Evolutionary conservation across 2,329 filamentous ascomycete species (phyloP).

Genomic region (Aureobasidium pullulans): DNA sequence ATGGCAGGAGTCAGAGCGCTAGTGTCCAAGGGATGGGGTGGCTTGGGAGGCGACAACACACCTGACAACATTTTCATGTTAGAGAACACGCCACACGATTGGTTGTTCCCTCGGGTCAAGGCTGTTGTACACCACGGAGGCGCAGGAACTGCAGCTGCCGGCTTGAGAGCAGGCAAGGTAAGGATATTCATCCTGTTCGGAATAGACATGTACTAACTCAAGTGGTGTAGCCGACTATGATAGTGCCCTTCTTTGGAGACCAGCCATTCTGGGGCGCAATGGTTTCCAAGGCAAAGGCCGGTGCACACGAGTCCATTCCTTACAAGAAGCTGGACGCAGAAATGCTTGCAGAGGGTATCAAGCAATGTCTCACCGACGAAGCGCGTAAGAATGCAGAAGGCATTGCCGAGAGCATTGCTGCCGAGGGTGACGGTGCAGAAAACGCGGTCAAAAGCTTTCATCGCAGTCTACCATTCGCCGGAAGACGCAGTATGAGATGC

Average conservation of each 20-base stretch:
- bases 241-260: slow-evolving; percentile 74
- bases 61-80: slow-evolving; percentile 64
- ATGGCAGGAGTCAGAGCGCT: slow-evolving; percentile 61
- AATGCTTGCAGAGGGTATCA: slow-evolving; percentile 62
- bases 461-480: slow-evolving; percentile 46
- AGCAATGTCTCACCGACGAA: slow-evolving; percentile 56
- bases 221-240: slow-evolving; percentile 52
- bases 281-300: slow-evolving; percentile 56
- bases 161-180: slow-evolving; percentile 57
- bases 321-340: slow-evolving; percentile 60
- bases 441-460: slow-evolving; percentile 65
- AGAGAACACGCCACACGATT: slow-evolving; percentile 68
- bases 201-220: not conserved
- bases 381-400: slow-evolving; percentile 50
- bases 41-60: slow-evolving; percentile 52
- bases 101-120: slow-evolving; percentile 61
- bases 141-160: slow-evolving; percentile 68
- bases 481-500: slow-evolving; percentile 51
- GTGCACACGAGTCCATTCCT: slow-evolving; percentile 56
- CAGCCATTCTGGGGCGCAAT: slow-evolving; percentile 72
- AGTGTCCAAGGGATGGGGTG: slow-evolving; percentile 71
- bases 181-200: too few species aligned
- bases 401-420: slow-evolving; percentile 56
- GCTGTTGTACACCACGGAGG: slow-evolving; percentile 71
- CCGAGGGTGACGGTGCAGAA: slow-evolving; percentile 59